Base-by-base conservation (phyloP, 2,329 filamentous ascomycete species). In the Didymella pomorum region DNA sequence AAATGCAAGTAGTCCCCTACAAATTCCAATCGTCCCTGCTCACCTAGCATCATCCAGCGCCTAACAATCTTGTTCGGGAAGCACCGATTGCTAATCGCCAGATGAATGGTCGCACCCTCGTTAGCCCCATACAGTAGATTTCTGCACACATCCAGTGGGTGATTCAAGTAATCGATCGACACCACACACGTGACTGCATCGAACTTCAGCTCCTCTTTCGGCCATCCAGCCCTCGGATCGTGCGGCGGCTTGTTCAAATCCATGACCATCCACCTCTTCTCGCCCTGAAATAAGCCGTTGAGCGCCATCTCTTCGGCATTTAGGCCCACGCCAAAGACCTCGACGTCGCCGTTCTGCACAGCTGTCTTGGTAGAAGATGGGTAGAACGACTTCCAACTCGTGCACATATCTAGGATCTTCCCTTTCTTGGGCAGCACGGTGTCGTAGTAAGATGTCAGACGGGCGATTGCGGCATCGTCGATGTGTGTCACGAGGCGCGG, bases 401-500 rank as follows among this genome's bases (percentile, higher is more conserved):
- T 79, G 64, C 83, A 85, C 58, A 84, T 75, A 58, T 85, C 83
- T 11, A 85, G 61, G 0, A 84, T 77, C 1, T 66, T 69, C 1
- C 81, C 79, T 44, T 67, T 70, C 4, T 59, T 59, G 0, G 82
- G 81, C 4, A 85, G 70, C 1, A 73, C 73, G 0, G 63, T 61
- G n/a, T 70, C 69, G 66, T 84, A 85, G 70, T 85, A 85, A 2
- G 68, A 60, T 23, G 76, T 71, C 2, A 85, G 66, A 0, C 75
- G 71, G 4, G 68, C 66, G 49, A 84, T 82, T 0, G 82, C 81
- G 5, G 77, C 72, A 41, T 83, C 80, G 62, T 84, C 83, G 63
- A 85, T 84, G 57, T 85, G 83, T 11, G 82, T 82, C 1, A 84
- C 82, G 60, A 84, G 82, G 16, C 82, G 78, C 1, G 82, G 79